Conservation (phyloP, 2,329 filamentous ascomycete genomes). For the Amauroascus verrucosus region DNA sequence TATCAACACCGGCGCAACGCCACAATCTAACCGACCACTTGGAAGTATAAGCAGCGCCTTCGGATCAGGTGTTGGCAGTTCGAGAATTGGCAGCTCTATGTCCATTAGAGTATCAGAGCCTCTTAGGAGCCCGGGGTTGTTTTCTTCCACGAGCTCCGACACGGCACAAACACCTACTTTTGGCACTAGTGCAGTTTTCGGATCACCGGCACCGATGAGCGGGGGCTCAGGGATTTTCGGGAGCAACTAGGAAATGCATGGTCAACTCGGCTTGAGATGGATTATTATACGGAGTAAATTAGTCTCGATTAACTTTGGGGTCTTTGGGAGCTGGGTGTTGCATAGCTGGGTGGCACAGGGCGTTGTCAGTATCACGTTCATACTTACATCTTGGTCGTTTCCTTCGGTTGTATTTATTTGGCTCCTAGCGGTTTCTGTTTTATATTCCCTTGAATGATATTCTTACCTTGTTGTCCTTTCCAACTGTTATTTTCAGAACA, state of each 20-base stretch:
- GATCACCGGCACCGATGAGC: neutral
- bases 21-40: neutral
- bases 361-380: neutral
- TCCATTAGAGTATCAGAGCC: neutral
- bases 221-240: neutral
- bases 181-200: too few relatives aligned
- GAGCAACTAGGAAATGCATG: neutral
- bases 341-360: neutral
- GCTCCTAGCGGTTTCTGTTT: neutral
- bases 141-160: neutral
- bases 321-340: neutral
- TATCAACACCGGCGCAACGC: neutral
- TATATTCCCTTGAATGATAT: neutral
- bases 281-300: too few relatives aligned
- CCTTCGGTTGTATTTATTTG: neutral
- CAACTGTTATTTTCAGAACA: too few relatives aligned
- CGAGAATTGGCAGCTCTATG: neutral
- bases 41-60: neutral
- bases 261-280: neutral
- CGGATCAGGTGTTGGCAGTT: neutral
- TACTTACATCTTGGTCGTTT: neutral
- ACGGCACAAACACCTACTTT: neutral
- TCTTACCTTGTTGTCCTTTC: too few relatives aligned
- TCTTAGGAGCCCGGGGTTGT: neutral
- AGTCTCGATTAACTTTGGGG: too few relatives aligned